phyloP scores from a whole-genome alignment of 1,139 yeast species.

The Wickerhamomyces sp. region DNA sequence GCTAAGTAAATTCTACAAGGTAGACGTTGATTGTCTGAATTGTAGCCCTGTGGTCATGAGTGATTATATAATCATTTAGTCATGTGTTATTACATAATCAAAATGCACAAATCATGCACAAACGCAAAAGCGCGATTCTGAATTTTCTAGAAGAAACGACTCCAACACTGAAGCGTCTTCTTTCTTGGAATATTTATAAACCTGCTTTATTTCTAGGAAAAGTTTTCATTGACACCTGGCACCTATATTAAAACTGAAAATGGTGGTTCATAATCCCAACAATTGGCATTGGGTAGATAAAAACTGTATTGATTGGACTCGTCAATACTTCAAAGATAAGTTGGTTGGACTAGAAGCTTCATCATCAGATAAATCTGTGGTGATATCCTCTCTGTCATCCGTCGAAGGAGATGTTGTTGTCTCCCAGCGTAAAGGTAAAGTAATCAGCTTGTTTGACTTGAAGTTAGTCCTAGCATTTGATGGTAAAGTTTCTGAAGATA shows the following conservation, averaged over 20 bases:
- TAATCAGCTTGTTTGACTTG: slow-evolving; percentile 84
- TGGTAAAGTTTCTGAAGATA: slow-evolving; percentile 39
- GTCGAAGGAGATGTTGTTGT: slow-evolving; percentile 96
- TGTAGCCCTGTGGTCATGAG: too few relatives aligned
- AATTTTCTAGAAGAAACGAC: too few relatives aligned
- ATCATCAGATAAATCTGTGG: slow-evolving; percentile 30
- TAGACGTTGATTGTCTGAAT: too few relatives aligned
- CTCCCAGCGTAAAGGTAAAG: slow-evolving; percentile 94
- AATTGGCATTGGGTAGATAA: slow-evolving; percentile 99
- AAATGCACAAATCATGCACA: too few relatives aligned
- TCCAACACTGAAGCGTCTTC: too few relatives aligned
- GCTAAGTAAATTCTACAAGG: too few relatives aligned
- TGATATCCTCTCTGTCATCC: slow-evolving; percentile 52
- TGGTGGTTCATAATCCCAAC: slow-evolving; percentile 74
- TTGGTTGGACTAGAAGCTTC: slow-evolving; percentile 45
- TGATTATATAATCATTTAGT: too few relatives aligned
- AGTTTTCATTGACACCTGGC: too few relatives aligned
- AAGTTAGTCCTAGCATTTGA: slow-evolving; percentile 56
- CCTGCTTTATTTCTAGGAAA: too few relatives aligned
- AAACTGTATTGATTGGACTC: slow-evolving; percentile 91
- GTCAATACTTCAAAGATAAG: slow-evolving; percentile 61
- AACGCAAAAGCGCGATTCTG: too few relatives aligned
- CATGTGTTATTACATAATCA: too few relatives aligned
- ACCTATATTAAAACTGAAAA: slow-evolving; percentile 16
- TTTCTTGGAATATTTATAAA: too few relatives aligned